These are phyloP conservation scores for Fusarium falciforme DNA, from an alignment of 2,329 filamentous ascomycete species.

Conservation along the genomic window DNA sequence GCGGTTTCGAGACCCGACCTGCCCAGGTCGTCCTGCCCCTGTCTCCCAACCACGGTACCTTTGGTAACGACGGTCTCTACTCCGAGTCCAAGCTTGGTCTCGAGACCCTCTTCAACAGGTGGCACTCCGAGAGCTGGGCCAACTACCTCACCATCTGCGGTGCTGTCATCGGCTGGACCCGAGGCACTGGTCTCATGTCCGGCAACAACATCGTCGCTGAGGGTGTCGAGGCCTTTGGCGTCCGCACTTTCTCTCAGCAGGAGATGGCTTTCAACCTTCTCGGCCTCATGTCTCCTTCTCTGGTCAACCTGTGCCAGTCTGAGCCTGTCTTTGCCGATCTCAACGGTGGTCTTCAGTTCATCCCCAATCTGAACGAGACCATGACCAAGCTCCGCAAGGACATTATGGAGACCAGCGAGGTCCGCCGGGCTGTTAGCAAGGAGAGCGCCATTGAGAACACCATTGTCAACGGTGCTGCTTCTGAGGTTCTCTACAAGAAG, in stretches of 20 bases:
- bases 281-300: slow-evolving; percentile 91
- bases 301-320: slow-evolving; percentile 94
- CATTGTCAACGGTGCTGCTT: slow-evolving; percentile 93
- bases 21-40: slow-evolving; percentile 96
- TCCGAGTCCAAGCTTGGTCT: slow-evolving; percentile 97
- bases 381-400: slow-evolving; percentile 96
- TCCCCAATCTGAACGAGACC: slow-evolving; percentile 92
- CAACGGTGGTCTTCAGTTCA: slow-evolving; percentile 97
- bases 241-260: slow-evolving; percentile 98
- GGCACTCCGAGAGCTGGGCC: slow-evolving; percentile 97
- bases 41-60: slow-evolving; percentile 98
- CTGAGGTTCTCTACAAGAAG: slow-evolving; percentile 94
- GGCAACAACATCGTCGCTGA: slow-evolving; percentile 98
- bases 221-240: slow-evolving; percentile 94
- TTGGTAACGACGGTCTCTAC: slow-evolving; percentile 97
- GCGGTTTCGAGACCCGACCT: slow-evolving; percentile 92
- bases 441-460: slow-evolving; percentile 98
- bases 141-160: slow-evolving; percentile 98
- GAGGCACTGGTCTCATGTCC: slow-evolving; percentile 97
- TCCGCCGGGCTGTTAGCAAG: slow-evolving; percentile 92
- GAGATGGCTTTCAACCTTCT: slow-evolving; percentile 99
- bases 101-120: slow-evolving; percentile 97
- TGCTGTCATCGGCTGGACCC: slow-evolving; percentile 98
- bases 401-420: slow-evolving; percentile 93
- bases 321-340: slow-evolving; percentile 97